Evolutionary conservation across 768 basidiomycete genomes (phyloP).

Genomic region (Leccinellum luteum): DNA sequence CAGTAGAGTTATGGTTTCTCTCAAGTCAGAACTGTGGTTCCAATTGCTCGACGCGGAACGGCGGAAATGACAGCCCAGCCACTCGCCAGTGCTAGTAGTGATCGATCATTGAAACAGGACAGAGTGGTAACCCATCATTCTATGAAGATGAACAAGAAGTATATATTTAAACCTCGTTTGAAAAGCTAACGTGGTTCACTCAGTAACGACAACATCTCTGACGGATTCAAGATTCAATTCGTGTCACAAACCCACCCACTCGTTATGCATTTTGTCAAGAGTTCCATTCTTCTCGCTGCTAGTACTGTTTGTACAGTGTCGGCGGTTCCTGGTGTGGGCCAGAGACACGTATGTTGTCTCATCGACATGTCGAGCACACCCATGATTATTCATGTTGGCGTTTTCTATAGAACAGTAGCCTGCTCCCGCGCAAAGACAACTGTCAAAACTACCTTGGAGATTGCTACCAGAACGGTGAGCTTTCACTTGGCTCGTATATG

Average conservation of each 20-base stretch:
- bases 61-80: too few relatives aligned
- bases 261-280: background rate
- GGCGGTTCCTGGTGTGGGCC: background rate
- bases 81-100: too few relatives aligned
- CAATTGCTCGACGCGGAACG: too few relatives aligned
- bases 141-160: background rate
- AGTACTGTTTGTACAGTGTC: background rate
- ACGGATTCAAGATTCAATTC: background rate
- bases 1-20: too few relatives aligned
- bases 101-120: too few relatives aligned
- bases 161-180: background rate
- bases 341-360: background rate
- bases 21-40: too few relatives aligned
- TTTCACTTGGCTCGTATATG: background rate
- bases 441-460: background rate
- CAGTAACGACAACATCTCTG: background rate
- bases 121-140: too few relatives aligned
- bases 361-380: background rate
- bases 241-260: background rate
- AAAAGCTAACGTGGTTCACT: background rate
- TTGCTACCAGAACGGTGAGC: background rate
- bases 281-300: background rate
- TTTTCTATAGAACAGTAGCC: background rate
- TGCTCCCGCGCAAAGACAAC: background rate
- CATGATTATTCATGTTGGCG: background rate